Conservation (phyloP, 2,329 filamentous ascomycete species). For the Elsinoe arachidis region DNA sequence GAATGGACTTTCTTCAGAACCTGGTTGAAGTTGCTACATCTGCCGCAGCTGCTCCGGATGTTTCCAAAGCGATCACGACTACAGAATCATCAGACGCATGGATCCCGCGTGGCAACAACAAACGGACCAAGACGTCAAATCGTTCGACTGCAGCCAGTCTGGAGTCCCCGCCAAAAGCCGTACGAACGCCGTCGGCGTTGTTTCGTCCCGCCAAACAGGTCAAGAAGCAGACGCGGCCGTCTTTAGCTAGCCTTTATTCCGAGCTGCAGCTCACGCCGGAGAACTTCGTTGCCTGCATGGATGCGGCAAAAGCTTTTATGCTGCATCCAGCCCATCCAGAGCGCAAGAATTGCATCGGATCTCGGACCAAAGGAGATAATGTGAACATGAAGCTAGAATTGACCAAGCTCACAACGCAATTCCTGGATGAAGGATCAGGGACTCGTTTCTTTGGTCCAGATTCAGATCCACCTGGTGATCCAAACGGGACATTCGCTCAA, state of each 20-base stretch:
- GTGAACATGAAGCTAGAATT: constrained; percentile 50
- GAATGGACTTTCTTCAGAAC: constrained; percentile 14
- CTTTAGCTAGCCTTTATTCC: constrained; percentile 50
- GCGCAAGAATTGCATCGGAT: constrained; percentile 49
- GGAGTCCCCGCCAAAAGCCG: not conserved
- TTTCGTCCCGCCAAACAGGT: not conserved
- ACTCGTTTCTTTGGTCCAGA: constrained; percentile 37
- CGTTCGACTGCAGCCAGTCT: not conserved
- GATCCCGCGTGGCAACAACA: not conserved
- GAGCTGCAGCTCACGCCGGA: constrained; percentile 49
- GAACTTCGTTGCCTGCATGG: constrained; percentile 47
- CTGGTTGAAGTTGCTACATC: constrained; percentile 16
- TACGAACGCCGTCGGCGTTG: not conserved
- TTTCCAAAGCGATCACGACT: constrained; percentile 13
- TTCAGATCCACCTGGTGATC: constrained; percentile 20
- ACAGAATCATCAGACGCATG: not conserved
- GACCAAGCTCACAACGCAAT: constrained; percentile 49
- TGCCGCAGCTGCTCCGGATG: constrained; percentile 14
- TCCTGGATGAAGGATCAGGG: constrained; percentile 38
- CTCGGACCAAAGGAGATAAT: constrained; percentile 36
- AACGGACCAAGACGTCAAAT: not conserved
- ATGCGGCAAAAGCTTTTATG: constrained; percentile 50
- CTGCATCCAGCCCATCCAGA: constrained; percentile 47
- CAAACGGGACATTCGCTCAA: constrained; percentile 10
- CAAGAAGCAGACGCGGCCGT: constrained; percentile 50